Conservation (phyloP, 148 eudicot species). For the Rheum nobile region DNA sequence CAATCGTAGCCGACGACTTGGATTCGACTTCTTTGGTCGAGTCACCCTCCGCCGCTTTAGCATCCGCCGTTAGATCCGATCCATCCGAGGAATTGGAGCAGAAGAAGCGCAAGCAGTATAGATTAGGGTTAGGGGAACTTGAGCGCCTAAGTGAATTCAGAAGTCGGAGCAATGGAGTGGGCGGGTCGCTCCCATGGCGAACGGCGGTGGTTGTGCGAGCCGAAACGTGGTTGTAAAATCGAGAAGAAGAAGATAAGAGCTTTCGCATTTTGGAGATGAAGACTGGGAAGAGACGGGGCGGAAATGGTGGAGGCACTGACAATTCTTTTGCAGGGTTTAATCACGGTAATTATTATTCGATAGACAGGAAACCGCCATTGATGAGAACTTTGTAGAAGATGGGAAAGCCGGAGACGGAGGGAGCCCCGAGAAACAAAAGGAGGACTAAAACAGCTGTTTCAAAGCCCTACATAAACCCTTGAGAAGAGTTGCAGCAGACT, state of each 20-base stretch:
- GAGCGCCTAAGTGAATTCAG: slow-evolving; percentile 26
- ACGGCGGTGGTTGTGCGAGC: slow-evolving; percentile 14
- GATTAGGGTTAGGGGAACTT: slow-evolving; percentile 27
- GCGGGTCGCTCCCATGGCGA: slow-evolving; percentile 22
- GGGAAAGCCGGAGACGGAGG: background rate
- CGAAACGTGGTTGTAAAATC: background rate
- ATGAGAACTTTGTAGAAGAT: background rate
- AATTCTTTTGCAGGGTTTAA: background rate
- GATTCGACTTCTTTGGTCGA: slow-evolving; percentile 32
- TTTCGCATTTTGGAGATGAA: background rate
- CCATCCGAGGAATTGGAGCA: slow-evolving; percentile 67
- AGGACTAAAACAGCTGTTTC: background rate
- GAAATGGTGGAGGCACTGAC: background rate
- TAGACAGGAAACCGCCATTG: background rate
- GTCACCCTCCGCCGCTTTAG: slow-evolving; percentile 20
- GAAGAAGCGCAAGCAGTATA: slow-evolving; percentile 30
- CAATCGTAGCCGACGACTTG: slow-evolving; percentile 45
- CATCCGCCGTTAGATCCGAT: slow-evolving; percentile 18
- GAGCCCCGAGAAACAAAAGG: background rate
- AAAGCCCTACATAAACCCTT: slow-evolving; percentile 3
- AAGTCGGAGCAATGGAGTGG: slow-evolving; percentile 39
- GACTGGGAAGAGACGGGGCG: background rate
- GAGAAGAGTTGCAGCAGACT: background rate
- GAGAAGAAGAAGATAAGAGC: background rate
- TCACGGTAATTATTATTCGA: background rate